phyloP scores from a whole-genome alignment of 306 rosid genomes.

The Biancaea sappan region DNA sequence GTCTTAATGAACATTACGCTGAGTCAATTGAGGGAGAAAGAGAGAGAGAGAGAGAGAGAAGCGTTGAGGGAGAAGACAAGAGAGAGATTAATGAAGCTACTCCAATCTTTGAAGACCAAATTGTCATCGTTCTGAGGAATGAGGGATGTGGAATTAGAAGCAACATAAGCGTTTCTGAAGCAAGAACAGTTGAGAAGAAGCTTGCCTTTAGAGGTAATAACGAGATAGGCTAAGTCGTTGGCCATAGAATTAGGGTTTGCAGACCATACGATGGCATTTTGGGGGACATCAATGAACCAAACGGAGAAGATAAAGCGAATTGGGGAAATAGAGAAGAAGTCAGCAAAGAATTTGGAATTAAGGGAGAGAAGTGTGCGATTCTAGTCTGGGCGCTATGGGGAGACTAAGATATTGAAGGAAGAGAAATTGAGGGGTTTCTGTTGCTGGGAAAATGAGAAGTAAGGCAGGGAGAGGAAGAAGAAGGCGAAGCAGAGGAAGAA shows the following conservation, averaged over 20 bases:
- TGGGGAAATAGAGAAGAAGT: constrained; percentile 41
- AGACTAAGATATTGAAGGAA: constrained; percentile 46
- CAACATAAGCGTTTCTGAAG: not conserved
- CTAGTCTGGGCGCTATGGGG: constrained; percentile 57
- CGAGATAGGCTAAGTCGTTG: constrained; percentile 32
- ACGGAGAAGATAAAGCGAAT: constrained; percentile 60
- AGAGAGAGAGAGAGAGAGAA: no score
- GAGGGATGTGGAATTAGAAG: constrained; percentile 45
- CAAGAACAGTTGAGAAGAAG: constrained; percentile 40
- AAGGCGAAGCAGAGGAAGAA: constrained; percentile 30
- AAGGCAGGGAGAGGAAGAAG: constrained; percentile 34
- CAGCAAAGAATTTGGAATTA: constrained; percentile 60
- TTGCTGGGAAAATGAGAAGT: constrained; percentile 47
- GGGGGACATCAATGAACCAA: constrained; percentile 48
- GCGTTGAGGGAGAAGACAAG: no score
- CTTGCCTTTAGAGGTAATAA: constrained; percentile 45
- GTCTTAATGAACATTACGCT: no score
- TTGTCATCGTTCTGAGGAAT: constrained; percentile 42
- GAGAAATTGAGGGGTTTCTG: not conserved
- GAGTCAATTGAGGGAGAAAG: no score
- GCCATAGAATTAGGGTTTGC: not conserved
- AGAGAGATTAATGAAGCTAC: constrained; percentile 57
- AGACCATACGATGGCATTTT: constrained; percentile 52
- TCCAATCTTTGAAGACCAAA: constrained; percentile 52
- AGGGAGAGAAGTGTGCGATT: constrained; percentile 53